Percentiles rank a stretch among this genome's conserved stretches.
phyloP scores from a whole-genome alignment of 2,329 filamentous ascomycete genomes.

The Cladophialophora exuberans region DNA sequence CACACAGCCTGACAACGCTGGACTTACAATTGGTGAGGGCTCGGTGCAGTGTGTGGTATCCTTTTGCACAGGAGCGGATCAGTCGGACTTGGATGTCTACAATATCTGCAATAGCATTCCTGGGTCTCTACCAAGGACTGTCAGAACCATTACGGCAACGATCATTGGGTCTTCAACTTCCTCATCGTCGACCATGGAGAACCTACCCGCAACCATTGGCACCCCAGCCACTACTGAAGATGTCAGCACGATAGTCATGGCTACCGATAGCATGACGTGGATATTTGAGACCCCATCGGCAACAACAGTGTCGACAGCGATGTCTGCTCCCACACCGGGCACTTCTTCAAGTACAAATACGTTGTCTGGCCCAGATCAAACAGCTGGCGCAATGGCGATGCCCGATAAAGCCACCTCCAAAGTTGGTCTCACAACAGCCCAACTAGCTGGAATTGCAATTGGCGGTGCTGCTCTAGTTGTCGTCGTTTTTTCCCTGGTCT shows the following conservation, averaged over 20 bases:
- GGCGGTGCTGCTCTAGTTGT: slow-evolving; percentile 56
- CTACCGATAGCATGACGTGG: slow-evolving; percentile 16
- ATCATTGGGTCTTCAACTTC: slow-evolving; percentile 48
- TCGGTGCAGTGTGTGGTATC: slow-evolving; percentile 69
- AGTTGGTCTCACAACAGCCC: slow-evolving; percentile 42
- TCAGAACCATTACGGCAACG: slow-evolving; percentile 62
- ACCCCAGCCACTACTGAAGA: slow-evolving; percentile 24
- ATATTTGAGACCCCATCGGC: slow-evolving; percentile 16
- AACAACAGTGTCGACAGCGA: slow-evolving; percentile 4
- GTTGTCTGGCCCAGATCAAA: slow-evolving; percentile 25
- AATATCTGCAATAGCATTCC: slow-evolving; percentile 60
- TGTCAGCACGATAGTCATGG: slow-evolving; percentile 29
- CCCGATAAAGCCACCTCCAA: neutral
- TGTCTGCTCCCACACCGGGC: slow-evolving; percentile 25
- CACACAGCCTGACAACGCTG: slow-evolving; percentile 59
- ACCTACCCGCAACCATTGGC: slow-evolving; percentile 19
- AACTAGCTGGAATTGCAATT: slow-evolving; percentile 63
- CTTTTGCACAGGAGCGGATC: slow-evolving; percentile 56
- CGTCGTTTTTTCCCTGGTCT: slow-evolving; percentile 51
- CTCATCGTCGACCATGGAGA: slow-evolving; percentile 39
- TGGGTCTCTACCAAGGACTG: slow-evolving; percentile 60
- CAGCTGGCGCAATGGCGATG: slow-evolving; percentile 16
- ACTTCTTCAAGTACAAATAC: slow-evolving; percentile 20
- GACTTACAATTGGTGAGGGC: slow-evolving; percentile 73
- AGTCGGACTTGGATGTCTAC: slow-evolving; percentile 49